Conservation (phyloP, 768 basidiomycete genomes). For the Lactarius evosmus region DNA sequence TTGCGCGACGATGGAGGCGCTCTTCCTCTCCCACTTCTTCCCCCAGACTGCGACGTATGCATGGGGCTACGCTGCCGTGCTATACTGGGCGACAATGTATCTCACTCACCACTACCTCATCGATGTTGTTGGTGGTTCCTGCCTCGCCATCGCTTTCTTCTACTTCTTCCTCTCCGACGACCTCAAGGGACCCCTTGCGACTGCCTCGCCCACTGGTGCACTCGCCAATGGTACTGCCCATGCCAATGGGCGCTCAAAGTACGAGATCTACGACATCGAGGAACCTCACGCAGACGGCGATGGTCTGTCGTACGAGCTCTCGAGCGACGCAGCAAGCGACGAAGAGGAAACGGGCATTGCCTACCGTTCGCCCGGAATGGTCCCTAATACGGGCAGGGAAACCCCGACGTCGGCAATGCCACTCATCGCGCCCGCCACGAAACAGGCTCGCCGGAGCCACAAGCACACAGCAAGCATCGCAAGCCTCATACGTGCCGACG, state of each 20-base stretch:
- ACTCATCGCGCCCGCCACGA: conserved; percentile 31
- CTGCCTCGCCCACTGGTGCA: conserved; percentile 49
- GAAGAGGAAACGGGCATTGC: conserved; percentile 67
- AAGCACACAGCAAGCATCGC: conserved; percentile 82
- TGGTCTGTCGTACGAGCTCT: conserved; percentile 53
- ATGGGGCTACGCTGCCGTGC: conserved; percentile 79
- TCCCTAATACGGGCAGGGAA: background rate
- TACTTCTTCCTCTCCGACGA: conserved; percentile 85
- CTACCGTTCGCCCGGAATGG: conserved; percentile 57
- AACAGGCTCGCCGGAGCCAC: conserved; percentile 47
- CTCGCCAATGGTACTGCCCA: conserved; percentile 29
- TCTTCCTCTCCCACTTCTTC: conserved; percentile 96
- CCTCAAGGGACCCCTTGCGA: conserved; percentile 55
- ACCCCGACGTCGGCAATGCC: conserved; percentile 38
- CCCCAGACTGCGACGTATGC: conserved; percentile 61
- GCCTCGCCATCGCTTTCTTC: conserved; percentile 83
- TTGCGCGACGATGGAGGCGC: conserved; percentile 85
- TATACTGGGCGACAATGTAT: conserved; percentile 99
- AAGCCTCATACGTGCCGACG: conserved; percentile 73
- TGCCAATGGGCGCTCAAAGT: conserved; percentile 50
- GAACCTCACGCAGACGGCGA: conserved; percentile 45
- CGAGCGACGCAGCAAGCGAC: conserved; percentile 51
- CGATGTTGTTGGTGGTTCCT: conserved; percentile 92
- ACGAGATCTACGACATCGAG: conserved; percentile 76
- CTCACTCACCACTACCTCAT: conserved; percentile 98